Percentiles rank a stretch among this genome's conserved stretches.
Conservation (phyloP, 495 filamentous ascomycete species). For the Daldinia decipiens region DNA sequence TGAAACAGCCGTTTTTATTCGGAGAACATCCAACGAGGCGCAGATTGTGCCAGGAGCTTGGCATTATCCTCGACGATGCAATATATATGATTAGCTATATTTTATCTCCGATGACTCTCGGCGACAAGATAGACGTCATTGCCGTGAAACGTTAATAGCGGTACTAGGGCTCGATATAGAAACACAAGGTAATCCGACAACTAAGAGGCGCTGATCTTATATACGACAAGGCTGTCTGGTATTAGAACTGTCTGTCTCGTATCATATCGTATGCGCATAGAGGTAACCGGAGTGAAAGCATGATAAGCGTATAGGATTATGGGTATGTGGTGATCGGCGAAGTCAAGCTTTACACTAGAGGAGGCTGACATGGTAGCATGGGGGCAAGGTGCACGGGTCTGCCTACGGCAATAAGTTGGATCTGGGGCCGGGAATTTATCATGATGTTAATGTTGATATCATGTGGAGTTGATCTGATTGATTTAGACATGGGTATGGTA, state of each 20-base stretch:
- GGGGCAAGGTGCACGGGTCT: constrained; percentile 38
- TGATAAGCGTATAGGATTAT: neutral
- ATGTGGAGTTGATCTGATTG: constrained; percentile 28
- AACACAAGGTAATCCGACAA: neutral
- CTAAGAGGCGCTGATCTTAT: neutral
- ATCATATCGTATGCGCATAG: neutral
- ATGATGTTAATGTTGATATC: constrained; percentile 7
- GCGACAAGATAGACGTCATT: neutral
- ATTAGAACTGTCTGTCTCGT: neutral
- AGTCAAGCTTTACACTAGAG: constrained; percentile 21
- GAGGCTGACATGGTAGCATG: constrained; percentile 7
- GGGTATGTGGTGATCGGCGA: neutral
- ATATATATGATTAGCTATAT: neutral
- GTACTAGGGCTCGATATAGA: constrained; percentile 10
- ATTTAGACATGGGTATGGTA: constrained; percentile 8
- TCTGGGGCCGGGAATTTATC: constrained; percentile 28
- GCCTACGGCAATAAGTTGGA: constrained; percentile 29
- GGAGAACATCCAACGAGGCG: constrained; percentile 14
- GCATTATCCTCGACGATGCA: constrained; percentile 1
- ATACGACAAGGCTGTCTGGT: neutral
- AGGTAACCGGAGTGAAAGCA: neutral
- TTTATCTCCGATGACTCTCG: neutral
- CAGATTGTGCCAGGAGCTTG: constrained; percentile 1
- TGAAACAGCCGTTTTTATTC: constrained; percentile 7
- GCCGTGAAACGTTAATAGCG: neutral